A percentile compares a stretch with the other conserved stretches of the same genome.
phyloP scores from a whole-genome alignment of 371 early-diverging fungal species.

The Smittium culicis region DNA sequence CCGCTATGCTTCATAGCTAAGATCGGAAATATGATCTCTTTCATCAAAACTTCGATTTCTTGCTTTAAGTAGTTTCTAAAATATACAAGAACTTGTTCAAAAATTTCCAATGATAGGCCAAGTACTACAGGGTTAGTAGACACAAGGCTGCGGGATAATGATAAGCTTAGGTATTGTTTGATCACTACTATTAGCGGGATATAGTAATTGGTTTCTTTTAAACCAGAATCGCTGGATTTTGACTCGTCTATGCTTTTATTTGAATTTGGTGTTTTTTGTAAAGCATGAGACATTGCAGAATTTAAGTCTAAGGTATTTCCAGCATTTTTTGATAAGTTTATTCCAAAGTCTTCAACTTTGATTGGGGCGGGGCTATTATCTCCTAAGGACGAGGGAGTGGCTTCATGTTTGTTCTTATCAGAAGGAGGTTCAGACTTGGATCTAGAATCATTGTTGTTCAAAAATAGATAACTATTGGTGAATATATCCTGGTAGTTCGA shows the following conservation, averaged over 20 bases:
- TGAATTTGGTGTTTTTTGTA: neutral
- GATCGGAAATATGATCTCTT: slow-evolving; percentile 53
- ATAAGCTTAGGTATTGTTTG: slow-evolving; percentile 70
- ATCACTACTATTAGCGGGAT: slow-evolving; percentile 60
- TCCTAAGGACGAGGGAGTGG: neutral
- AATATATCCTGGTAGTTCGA: slow-evolving; percentile 21
- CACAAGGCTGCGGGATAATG: slow-evolving; percentile 60
- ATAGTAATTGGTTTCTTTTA: slow-evolving; percentile 7
- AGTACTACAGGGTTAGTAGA: slow-evolving; percentile 64
- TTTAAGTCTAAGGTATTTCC: neutral
- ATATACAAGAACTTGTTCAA: slow-evolving; percentile 55
- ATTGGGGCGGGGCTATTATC: neutral
- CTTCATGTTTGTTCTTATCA: neutral
- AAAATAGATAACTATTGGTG: slow-evolving; percentile 25
- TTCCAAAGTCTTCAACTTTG: neutral
- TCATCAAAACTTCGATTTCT: slow-evolving; percentile 60
- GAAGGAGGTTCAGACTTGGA: neutral
- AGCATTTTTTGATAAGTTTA: neutral
- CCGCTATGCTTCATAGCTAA: slow-evolving; percentile 44
- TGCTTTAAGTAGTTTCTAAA: slow-evolving; percentile 50
- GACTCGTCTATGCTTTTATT: neutral
- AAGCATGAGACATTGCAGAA: slow-evolving; percentile 6
- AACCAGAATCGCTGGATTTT: neutral
- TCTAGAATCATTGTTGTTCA: neutral
- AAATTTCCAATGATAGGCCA: slow-evolving; percentile 66